Base-by-base conservation (phyloP, 163 green algal species). In the Scenedesmus sp. region DNA sequence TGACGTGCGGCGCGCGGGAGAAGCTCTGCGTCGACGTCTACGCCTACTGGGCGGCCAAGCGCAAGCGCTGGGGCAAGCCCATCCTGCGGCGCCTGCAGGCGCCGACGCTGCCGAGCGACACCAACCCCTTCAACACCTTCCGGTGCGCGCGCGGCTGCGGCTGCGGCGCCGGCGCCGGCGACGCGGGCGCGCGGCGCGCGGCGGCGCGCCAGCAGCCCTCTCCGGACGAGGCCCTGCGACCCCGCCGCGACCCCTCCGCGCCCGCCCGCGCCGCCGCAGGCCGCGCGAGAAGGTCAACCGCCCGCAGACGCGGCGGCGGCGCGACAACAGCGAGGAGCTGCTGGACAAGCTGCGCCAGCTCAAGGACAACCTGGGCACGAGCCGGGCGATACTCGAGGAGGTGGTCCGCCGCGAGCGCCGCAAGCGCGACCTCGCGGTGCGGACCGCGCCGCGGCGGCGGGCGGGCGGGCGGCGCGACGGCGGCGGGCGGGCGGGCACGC, bases 121-220 rank as follows among this genome's bases (percentile, higher is more conserved):
- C 87, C 13, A 97, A 99, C 85, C 95, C 95, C 1, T 97, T 93
- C 86, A 96, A 96, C 73, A 93, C 97, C 10, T 99, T 99, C 86
- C 95, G 95, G 90, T 94, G 60, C 3, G 70, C 29, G 39, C 39
- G 39, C 39, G 10, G 39, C 39, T 47, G 39, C 10, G 39, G 39
- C 39, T 6, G 39, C 39, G 39, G 39, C 39, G 39, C 10, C 10
- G 39, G 7, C 39, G 39, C n/a, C n/a, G n/a, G n/a, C n/a, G n/a
- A n/a, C n/a, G n/a, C n/a, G n/a, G n/a, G n/a, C n/a, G n/a, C n/a
- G n/a, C n/a, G n/a, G n/a, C n/a, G n/a, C n/a, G n/a, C n/a, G n/a
- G n/a, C n/a, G n/a, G n/a, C n/a, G n/a, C n/a, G n/a, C n/a, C n/a
- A n/a, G n/a, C n/a, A n/a, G n/a, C n/a, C n/a, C n/a, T n/a, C n/a